phyloP scores from a whole-genome alignment of 1,284 basidiomycete genomes.

The Boletus sp. region DNA sequence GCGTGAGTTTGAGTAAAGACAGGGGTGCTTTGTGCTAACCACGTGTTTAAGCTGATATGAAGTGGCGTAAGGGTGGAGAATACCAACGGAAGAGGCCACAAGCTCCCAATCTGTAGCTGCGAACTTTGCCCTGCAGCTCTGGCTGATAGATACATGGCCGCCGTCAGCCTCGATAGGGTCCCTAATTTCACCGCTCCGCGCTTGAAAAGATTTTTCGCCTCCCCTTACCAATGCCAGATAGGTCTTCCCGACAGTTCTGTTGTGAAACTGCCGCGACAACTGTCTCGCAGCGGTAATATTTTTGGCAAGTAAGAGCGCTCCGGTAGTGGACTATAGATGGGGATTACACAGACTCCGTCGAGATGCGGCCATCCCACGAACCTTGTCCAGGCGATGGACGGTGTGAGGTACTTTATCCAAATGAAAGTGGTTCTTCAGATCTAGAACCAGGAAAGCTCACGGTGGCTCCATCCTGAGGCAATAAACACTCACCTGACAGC shows the following conservation, averaged over 20 bases:
- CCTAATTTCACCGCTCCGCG: conserved; percentile 45
- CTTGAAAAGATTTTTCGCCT: conserved; percentile 45
- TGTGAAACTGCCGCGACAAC: conserved; percentile 54
- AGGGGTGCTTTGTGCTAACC: conserved; percentile 48
- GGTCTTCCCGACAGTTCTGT: conserved; percentile 50
- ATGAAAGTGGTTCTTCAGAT: conserved; percentile 36
- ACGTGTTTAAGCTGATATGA: conserved; percentile 15
- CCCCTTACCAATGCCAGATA: conserved; percentile 69
- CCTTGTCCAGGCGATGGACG: conserved; percentile 72
- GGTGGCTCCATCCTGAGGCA: background rate
- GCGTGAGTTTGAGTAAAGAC: conserved; percentile 54
- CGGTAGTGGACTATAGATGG: conserved; percentile 56
- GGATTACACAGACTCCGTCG: background rate
- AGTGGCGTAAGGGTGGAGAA: conserved; percentile 5
- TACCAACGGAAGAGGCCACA: conserved; percentile 57
- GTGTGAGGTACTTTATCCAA: conserved; percentile 43
- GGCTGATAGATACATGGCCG: conserved; percentile 45
- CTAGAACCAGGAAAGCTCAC: conserved; percentile 30
- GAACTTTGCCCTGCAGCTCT: conserved; percentile 35
- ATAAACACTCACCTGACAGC: conserved; percentile 21
- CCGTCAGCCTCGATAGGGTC: conserved; percentile 40
- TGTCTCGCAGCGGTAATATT: conserved; percentile 44
- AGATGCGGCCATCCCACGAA: conserved; percentile 22
- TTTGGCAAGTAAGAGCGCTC: conserved; percentile 56
- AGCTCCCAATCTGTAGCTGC: conserved; percentile 61